Conservation (phyloP, 805 yeast species). For the Candida namnaoensis region DNA sequence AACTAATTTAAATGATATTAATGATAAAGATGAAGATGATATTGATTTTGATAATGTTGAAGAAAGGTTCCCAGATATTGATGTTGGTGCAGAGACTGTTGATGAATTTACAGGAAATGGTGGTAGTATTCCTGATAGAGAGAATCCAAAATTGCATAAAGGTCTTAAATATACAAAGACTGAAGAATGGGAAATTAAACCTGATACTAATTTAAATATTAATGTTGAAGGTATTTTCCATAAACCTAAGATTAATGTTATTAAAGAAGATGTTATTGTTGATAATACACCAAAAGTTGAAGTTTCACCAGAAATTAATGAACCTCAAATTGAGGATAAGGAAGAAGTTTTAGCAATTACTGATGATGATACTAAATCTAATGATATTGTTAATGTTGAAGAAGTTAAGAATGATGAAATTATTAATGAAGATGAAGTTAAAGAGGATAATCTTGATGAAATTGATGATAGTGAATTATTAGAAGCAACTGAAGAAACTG, state of each 20-base stretch:
- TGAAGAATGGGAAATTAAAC: conserved; percentile 11
- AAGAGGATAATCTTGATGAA: background rate
- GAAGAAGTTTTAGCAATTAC: background rate
- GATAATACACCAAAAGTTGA: background rate
- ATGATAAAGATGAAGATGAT: conserved; percentile 10
- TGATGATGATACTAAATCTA: background rate
- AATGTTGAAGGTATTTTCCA: conserved; percentile 16
- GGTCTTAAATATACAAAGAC: conserved; percentile 8
- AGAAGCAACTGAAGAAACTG: background rate
- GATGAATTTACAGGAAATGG: too few species aligned
- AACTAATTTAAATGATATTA: background rate
- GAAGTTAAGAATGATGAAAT: conserved; percentile 11
- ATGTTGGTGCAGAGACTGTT: conserved; percentile 25
- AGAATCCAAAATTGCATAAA: too few species aligned
- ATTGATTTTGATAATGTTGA: conserved; percentile 36
- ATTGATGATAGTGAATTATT: background rate
- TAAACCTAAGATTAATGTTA: background rate
- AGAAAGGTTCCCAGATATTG: conserved; percentile 24
- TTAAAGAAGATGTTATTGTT: background rate
- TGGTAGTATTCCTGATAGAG: too few species aligned
- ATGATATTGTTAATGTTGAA: background rate
- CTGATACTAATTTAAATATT: background rate
- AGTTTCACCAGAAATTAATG: background rate
- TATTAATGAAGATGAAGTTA: conserved; percentile 7
- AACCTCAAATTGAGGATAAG: background rate